A percentile compares a stretch with the other conserved stretches of the same genome.
These are phyloP conservation scores for Ulvella scutata DNA, from an alignment of 139 green algal genomes.

Conservation along the genomic window DNA sequence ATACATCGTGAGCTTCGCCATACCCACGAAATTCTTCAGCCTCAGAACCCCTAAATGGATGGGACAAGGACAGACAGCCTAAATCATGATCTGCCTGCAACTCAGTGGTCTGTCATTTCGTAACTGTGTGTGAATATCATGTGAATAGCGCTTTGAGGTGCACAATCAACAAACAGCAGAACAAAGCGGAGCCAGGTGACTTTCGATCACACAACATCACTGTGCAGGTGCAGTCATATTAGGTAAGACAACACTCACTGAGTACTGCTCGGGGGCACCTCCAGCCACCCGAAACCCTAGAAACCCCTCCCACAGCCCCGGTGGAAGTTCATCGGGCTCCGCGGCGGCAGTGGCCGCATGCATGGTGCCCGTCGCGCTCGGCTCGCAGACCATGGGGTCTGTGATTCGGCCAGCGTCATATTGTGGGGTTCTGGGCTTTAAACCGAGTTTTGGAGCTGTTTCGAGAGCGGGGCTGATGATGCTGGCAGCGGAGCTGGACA, in stretches of 20 bases:
- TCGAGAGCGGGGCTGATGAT: neutral
- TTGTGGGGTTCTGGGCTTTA: neutral
- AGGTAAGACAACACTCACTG: neutral
- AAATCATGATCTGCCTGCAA: too few species aligned
- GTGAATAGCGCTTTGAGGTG: too few species aligned
- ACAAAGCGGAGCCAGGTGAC: too few species aligned
- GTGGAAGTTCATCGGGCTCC: neutral
- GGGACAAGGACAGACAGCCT: too few species aligned
- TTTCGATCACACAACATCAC: too few species aligned
- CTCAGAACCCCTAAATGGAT: too few species aligned
- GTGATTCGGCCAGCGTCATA: neutral
- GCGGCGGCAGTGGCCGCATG: neutral
- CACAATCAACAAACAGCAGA: too few species aligned
- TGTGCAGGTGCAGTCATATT: neutral
- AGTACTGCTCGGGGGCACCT: neutral
- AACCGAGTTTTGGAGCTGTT: neutral
- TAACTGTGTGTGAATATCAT: too few species aligned
- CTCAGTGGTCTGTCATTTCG: too few species aligned
- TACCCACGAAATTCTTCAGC: too few species aligned
- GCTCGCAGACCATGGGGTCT: neutral
- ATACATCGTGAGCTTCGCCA: too few species aligned
- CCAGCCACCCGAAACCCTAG: neutral
- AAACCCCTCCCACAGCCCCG: neutral
- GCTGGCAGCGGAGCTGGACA: neutral
- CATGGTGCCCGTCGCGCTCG: neutral